phyloP scores from a whole-genome alignment of 768 basidiomycete genomes.

The Pisolithus microcarpus region DNA sequence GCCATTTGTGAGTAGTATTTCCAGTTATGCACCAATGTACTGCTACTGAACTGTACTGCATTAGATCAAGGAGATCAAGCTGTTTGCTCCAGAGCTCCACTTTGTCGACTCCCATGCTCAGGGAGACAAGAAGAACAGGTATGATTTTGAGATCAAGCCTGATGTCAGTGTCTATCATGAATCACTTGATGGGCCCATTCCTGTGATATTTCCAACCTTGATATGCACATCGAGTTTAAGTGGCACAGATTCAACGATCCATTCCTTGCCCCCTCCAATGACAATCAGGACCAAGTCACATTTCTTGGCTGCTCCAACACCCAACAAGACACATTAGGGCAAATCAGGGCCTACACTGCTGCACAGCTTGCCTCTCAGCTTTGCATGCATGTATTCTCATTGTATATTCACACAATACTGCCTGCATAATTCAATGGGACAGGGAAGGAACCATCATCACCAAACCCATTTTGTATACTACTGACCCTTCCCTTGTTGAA shows the following conservation, averaged over 20 bases:
- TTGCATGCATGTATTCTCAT: slow-evolving; percentile 23
- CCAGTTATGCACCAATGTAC: background rate
- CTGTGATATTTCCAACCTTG: background rate
- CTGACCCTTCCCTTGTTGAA: background rate
- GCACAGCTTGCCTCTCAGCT: slow-evolving; percentile 19
- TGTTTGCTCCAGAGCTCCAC: background rate
- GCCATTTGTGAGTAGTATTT: background rate
- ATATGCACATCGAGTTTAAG: slow-evolving; percentile 9
- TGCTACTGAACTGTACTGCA: background rate
- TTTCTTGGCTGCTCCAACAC: background rate
- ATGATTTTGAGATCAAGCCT: slow-evolving; percentile 1
- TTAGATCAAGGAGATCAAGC: background rate
- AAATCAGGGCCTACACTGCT: slow-evolving; percentile 19
- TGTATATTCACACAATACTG: slow-evolving; percentile 18
- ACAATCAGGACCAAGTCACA: background rate
- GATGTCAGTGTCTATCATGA: slow-evolving; percentile 3
- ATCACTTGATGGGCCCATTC: background rate
- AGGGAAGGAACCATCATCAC: slow-evolving; percentile 24
- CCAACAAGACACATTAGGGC: slow-evolving; percentile 10
- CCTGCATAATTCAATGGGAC: slow-evolving; percentile 29
- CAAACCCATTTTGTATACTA: slow-evolving; percentile 16
- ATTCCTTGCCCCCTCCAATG: background rate
- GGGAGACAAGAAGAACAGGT: background rate
- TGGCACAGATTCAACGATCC: background rate
- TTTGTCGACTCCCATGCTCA: background rate